Conservation (phyloP, 169 alveolate genomes). For the Plasmodium sp. region DNA sequence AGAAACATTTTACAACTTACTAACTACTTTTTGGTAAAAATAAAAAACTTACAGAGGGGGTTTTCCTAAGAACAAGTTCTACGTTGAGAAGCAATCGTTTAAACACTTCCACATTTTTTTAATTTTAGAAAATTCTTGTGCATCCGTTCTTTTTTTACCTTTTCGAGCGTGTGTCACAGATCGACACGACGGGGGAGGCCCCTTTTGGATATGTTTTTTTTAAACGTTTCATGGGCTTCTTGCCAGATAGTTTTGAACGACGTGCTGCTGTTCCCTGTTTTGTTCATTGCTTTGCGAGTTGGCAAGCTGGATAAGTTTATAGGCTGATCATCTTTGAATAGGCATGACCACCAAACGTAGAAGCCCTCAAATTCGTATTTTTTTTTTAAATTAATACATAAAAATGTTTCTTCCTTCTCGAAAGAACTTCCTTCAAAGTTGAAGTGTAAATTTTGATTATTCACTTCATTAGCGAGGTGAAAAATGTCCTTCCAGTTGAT, state of each 20-base stretch:
- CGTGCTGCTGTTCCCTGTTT: not conserved
- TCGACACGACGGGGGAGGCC: constrained; percentile 26
- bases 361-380: constrained; percentile 41
- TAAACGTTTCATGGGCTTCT: constrained; percentile 71
- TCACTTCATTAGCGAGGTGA: constrained; percentile 40
- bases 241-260: constrained; percentile 69
- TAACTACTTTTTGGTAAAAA: not conserved
- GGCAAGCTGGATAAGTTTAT: constrained; percentile 43
- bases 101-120: not conserved
- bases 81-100: not conserved
- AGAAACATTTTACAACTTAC: not conserved
- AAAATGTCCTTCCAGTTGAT: constrained; percentile 53
- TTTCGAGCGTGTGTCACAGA: not conserved
- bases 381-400: constrained; percentile 66
- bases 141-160: not conserved
- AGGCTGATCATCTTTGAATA: constrained; percentile 34
- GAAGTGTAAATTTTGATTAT: constrained; percentile 46
- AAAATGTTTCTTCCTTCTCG: constrained; percentile 72
- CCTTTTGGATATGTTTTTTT: constrained; percentile 53
- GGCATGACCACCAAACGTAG: constrained; percentile 67
- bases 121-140: not conserved
- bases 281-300: constrained; percentile 30
- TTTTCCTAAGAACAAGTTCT: not conserved
- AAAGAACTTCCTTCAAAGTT: constrained; percentile 2
- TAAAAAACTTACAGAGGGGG: not conserved